Evolutionary conservation across 768 basidiomycete genomes (phyloP).

Genomic region (Hypholoma fasciculare): DNA sequence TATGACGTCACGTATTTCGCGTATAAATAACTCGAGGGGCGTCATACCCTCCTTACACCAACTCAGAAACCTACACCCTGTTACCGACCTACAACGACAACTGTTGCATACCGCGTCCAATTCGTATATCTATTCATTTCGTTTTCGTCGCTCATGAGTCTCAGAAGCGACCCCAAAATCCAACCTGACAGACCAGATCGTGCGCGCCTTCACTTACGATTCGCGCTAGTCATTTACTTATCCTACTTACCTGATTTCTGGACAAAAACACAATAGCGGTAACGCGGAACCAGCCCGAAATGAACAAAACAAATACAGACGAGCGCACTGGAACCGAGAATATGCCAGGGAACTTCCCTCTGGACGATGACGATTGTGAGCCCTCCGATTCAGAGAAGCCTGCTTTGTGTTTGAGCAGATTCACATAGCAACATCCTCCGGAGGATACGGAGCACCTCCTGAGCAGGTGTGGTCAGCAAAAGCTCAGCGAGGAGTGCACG

Average conservation of each 20-base stretch:
- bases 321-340: conserved; percentile 6
- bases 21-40: too few species aligned
- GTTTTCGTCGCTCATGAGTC: conserved; percentile 4
- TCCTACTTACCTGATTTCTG: too few species aligned
- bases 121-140: not conserved
- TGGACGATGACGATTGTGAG: conserved; percentile 7
- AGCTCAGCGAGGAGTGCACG: conserved; percentile 10
- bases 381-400: too few species aligned
- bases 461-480: conserved; percentile 13
- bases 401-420: not conserved
- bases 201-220: not conserved
- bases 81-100: not conserved
- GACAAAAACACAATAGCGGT: conserved; percentile 4
- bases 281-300: conserved; percentile 13
- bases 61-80: too few species aligned
- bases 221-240: not conserved
- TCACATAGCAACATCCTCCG: conserved; percentile 13
- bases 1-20: too few species aligned
- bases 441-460: conserved; percentile 13
- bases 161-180: conserved; percentile 8
- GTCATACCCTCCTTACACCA: too few species aligned
- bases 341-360: conserved; percentile 12
- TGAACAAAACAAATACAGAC: conserved; percentile 7
- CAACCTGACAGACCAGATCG: conserved; percentile 13
- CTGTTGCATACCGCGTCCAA: not conserved